Evolutionary conservation across 1,139 yeast species (phyloP).

Genomic region (Hansenula anomala): DNA sequence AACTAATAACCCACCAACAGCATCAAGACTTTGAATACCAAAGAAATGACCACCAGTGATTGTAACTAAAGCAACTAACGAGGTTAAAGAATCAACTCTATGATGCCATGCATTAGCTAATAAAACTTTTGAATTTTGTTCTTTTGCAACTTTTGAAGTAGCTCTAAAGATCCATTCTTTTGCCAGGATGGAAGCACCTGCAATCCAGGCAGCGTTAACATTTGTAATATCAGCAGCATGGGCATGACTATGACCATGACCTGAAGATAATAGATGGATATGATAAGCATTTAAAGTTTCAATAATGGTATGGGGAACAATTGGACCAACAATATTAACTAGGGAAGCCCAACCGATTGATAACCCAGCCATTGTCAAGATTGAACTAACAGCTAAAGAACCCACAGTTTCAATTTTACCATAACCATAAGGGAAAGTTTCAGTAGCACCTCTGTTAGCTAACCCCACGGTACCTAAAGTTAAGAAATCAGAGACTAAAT

Average conservation of each 20-base stretch:
- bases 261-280: slow-evolving; percentile 19
- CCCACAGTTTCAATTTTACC: slow-evolving; percentile 94
- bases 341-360: slow-evolving; percentile 90
- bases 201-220: slow-evolving; percentile 94
- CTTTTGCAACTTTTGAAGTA: slow-evolving; percentile 72
- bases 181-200: slow-evolving; percentile 77
- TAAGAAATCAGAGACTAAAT: slow-evolving; percentile 81
- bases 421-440: slow-evolving; percentile 76
- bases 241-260: slow-evolving; percentile 40
- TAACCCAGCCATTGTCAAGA: slow-evolving; percentile 80
- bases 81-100: slow-evolving; percentile 90
- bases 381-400: slow-evolving; percentile 78
- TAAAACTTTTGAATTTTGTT: slow-evolving; percentile 79
- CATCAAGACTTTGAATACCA: slow-evolving; percentile 78
- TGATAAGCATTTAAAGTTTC: slow-evolving; percentile 39
- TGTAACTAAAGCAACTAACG: slow-evolving; percentile 84
- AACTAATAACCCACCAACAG: slow-evolving; percentile 86
- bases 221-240: slow-evolving; percentile 50
- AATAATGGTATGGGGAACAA: slow-evolving; percentile 52
- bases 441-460: slow-evolving; percentile 61
- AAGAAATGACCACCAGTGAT: slow-evolving; percentile 81
- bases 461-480: slow-evolving; percentile 87
- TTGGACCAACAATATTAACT: slow-evolving; percentile 62
- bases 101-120: slow-evolving; percentile 99
- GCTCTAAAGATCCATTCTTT: slow-evolving; percentile 85